Conservation (phyloP, 805 yeast species). For the Starmerella roubikii region DNA sequence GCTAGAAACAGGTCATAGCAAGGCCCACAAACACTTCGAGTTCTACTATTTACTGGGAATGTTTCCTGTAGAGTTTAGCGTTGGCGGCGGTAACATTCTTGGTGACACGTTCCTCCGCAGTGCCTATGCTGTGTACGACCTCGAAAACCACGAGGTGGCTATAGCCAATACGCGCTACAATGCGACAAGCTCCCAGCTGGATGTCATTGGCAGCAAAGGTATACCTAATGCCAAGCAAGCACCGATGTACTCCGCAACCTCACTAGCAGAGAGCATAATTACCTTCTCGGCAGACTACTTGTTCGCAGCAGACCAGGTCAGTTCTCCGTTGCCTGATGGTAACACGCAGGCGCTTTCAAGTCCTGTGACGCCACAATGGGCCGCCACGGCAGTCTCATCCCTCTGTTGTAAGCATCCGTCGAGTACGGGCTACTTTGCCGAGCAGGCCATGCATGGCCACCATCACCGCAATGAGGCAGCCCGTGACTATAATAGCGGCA, state of each 20-base stretch:
- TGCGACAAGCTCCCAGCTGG: conserved; percentile 15
- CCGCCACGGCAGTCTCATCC: too few relatives aligned
- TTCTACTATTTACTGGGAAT: conserved; percentile 3
- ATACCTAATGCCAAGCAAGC: conserved; percentile 19
- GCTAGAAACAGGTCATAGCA: neutral
- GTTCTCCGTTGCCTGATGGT: too few relatives aligned
- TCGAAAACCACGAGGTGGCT: conserved; percentile 41
- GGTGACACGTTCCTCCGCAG: conserved; percentile 46
- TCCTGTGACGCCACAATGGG: too few relatives aligned
- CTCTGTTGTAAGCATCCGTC: too few relatives aligned
- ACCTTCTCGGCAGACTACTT: neutral
- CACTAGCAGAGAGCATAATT: neutral
- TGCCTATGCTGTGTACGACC: conserved; percentile 47
- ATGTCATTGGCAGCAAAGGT: conserved; percentile 10
- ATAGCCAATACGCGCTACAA: conserved; percentile 36
- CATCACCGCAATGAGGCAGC: too few relatives aligned
- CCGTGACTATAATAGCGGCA: too few relatives aligned
- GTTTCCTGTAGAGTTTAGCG: neutral
- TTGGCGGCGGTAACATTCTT: conserved; percentile 28
- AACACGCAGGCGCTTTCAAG: too few relatives aligned
- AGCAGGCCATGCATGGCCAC: too few relatives aligned
- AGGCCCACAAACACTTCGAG: neutral
- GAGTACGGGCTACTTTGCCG: too few relatives aligned
- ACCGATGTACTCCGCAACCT: conserved; percentile 1
- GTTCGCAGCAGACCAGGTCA: too few relatives aligned